Conservation (phyloP, 192 early-diverging fungal species). For the Podila epicladia region DNA sequence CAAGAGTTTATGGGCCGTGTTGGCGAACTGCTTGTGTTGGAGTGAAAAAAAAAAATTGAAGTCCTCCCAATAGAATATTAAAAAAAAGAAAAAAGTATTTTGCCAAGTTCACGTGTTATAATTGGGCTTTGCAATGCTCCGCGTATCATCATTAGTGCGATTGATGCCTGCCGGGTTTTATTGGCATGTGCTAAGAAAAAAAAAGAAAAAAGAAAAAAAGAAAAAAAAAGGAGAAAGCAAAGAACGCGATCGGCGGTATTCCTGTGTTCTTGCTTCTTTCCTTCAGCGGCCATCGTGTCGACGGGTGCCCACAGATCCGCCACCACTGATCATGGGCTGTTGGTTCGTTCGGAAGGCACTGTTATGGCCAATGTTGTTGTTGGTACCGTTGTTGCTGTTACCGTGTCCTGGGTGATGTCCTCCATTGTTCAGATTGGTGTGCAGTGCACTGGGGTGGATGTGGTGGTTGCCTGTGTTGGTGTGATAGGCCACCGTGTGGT, state of each 20-base stretch:
- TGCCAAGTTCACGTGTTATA: too few species aligned
- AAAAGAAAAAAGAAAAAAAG: not conserved
- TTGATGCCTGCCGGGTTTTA: too few species aligned
- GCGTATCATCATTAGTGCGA: too few species aligned
- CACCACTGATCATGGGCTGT: constrained; percentile 14
- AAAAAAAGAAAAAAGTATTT: not conserved
- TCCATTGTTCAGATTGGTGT: not conserved
- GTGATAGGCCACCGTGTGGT: not conserved
- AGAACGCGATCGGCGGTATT: not conserved
- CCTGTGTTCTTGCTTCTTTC: not conserved
- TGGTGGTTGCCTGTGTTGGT: not conserved
- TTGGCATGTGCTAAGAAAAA: not conserved
- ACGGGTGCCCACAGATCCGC: constrained; percentile 7
- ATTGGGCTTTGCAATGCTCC: too few species aligned
- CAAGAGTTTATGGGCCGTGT: constrained; percentile 58
- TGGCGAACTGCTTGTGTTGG: constrained; percentile 43
- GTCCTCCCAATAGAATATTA: not conserved
- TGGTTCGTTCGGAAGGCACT: not conserved
- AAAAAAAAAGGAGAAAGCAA: not conserved
- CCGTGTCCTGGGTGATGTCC: not conserved
- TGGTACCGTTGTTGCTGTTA: too few species aligned
- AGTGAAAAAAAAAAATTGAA: constrained; percentile 4
- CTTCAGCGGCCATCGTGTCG: not conserved
- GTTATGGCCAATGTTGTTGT: not conserved
- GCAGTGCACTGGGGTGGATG: constrained; percentile 1